Base-by-base conservation (phyloP, 345 rosid genomes). In the Carallia brachiata region DNA sequence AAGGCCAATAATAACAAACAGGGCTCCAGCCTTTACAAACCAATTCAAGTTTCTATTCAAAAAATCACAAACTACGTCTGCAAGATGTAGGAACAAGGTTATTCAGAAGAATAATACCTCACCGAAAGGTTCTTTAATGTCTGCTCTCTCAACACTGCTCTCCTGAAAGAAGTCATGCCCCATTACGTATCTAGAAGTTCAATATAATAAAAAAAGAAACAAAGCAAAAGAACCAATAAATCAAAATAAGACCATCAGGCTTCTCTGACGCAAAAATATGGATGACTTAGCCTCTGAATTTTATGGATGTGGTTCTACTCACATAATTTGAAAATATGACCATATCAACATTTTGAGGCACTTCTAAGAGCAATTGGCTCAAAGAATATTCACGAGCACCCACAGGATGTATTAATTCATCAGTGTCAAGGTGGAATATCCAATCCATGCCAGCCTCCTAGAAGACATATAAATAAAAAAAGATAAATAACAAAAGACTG, bases 341-440 rank as follows among this genome's bases (percentile, higher is more conserved):
- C 83, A 78, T 76, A 78, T 92, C 97, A 64, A 92, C 84, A 68
- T 85, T 77, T 69, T 79, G 69, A 69, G 98, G 89, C 17, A 92
- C 80, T 69, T 87, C 90, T 44, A 81, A 70, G 31, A 95, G 88
- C 77, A 92, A 76, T 36, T 73, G 89, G 56, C 96, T 81, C 86
- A 95, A 77, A 59, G 98, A 95, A 78, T 89, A 95, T 61, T 90
- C 98, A 70, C 36, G 81, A 68, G 81, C 65, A 63, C 97, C 99
- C 2, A 94, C 87, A 32, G 98, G 99, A 77, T 95, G 80, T 55
- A 92, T 79, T 52, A 95, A 84, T 78, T 89, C 99, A 60, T 95
- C 99, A 0, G 98, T 95, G 81, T 95, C 97, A 78, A 95, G 94
- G 83, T 92, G 99, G 72, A 92, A 54, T 70, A 95, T 95, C 99